Evolutionary conservation across 352 stramenopile species (phyloP).

Genomic region (Phytophthora sansomeana): DNA sequence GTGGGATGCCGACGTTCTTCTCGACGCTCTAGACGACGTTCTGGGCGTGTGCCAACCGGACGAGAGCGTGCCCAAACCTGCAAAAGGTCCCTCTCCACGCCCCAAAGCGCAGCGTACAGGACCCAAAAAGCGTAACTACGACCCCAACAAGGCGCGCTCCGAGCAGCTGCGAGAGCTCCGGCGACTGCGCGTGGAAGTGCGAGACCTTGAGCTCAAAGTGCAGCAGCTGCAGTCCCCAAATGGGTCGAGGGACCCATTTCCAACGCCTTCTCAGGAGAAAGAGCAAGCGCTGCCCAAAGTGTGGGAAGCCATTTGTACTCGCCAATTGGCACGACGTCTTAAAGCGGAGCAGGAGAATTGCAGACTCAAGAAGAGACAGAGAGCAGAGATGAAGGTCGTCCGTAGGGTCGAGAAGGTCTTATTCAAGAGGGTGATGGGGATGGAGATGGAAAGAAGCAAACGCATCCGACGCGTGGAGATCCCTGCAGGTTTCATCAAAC

Average conservation of each 20-base stretch:
- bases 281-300: conserved; percentile 6
- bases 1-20: too few relatives aligned
- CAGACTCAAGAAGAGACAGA: conserved; percentile 27
- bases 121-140: conserved; percentile 25
- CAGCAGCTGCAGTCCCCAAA: conserved; percentile 10
- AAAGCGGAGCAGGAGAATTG: conserved; percentile 37
- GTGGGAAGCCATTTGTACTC: conserved; percentile 35
- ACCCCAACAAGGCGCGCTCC: conserved; percentile 30
- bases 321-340: conserved; percentile 28
- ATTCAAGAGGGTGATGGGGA: conserved; percentile 18
- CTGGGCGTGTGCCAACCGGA: too few relatives aligned
- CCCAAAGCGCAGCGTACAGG: too few relatives aligned
- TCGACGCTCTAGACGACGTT: too few relatives aligned
- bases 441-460: conserved; percentile 4
- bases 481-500: conserved; percentile 16
- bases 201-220: conserved; percentile 4
- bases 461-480: conserved; percentile 26
- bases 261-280: neutral
- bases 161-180: conserved; percentile 7
- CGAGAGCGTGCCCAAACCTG: too few relatives aligned
- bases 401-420: conserved; percentile 30
- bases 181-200: conserved; percentile 9
- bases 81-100: too few relatives aligned
- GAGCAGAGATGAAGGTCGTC: conserved; percentile 16
- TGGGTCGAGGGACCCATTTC: neutral